Evolutionary conservation across 352 stramenopile species (phyloP), one percentile per base, ranked within the genome.

Genomic region (Phytopythium cucurbitacearum): DNA sequence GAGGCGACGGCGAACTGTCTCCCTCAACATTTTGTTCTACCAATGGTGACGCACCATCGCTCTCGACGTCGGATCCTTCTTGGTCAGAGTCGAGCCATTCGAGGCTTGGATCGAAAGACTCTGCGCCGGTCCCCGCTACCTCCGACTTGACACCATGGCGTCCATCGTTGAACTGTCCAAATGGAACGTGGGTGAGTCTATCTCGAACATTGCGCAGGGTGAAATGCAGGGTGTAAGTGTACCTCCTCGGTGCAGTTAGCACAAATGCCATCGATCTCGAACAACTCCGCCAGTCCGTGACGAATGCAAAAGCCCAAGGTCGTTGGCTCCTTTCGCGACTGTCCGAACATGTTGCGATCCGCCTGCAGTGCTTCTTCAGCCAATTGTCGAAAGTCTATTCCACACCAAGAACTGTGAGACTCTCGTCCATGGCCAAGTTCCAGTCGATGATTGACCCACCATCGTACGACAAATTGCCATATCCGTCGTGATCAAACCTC

Each of bases 401-500:
- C 10, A 12, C 8, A 35, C 16, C 13, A 12, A 21, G n/a, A 50
- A 21, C 8, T 15, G 21, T 32, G 13, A 38, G 3, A 38, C 32
- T 6, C 11, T 39, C 32, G 3, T 43, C 16, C 39, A 43, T n/a
- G 21, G 21, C 21, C 21, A 28, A 28, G 21, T 9, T 39, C 4
- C n/a, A 11, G 12, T 5, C 11, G 8, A 13, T n/a, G n/a, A n/a
- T n/a, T 6, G 7, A 48, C 41, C 9, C 21, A 83, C 74, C 70
- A 59, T 87, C 69, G 50, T 87, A 84, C 54, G 69, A 76, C 64
- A 89, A 69, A 49, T 84, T 67, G 0, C 75, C 67, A 1, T 54
- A 70, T n/a, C 77, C 80, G 15, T 76, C 43, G 2, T 51, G 66
- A 48, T 91, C 80, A 51, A 91, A 91, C 28, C 65, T 51, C 3